Conservation (phyloP, 192 early-diverging fungal genomes). For the Backusella sp. region DNA sequence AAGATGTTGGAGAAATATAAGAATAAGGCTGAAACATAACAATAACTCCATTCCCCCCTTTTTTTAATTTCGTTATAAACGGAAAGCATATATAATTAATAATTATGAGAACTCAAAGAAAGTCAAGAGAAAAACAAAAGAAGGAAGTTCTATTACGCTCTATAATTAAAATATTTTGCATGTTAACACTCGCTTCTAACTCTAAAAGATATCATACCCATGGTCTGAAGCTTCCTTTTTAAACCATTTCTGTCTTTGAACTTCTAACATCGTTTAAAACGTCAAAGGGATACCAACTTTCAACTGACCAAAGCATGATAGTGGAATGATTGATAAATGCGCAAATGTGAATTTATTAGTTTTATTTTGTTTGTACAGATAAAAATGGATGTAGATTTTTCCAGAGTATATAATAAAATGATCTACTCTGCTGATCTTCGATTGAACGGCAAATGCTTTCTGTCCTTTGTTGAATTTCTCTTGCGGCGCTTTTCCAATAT, state of each 20-base stretch:
- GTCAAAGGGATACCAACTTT: background rate
- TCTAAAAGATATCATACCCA: too few relatives aligned
- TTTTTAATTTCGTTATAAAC: too few relatives aligned
- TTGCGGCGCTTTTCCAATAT: slow-evolving; percentile 93
- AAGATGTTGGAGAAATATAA: too few relatives aligned
- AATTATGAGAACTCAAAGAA: too few relatives aligned
- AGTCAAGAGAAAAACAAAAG: too few relatives aligned
- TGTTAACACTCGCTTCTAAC: background rate
- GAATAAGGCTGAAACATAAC: too few relatives aligned
- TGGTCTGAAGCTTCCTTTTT: background rate
- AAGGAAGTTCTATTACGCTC: too few relatives aligned
- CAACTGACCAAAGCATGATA: slow-evolving; percentile 58
- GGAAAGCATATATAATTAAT: too few relatives aligned
- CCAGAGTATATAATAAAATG: background rate
- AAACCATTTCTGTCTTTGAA: background rate
- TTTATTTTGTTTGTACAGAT: background rate
- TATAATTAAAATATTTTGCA: background rate
- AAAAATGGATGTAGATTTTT: background rate
- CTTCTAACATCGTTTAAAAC: background rate
- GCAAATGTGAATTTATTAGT: background rate
- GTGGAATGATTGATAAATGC: background rate
- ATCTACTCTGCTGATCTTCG: slow-evolving; percentile 46
- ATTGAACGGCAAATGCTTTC: slow-evolving; percentile 58
- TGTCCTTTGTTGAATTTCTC: slow-evolving; percentile 87
- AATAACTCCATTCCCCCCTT: too few relatives aligned